phyloP scores from a whole-genome alignment of 768 basidiomycete species.

The Panus rudis region DNA sequence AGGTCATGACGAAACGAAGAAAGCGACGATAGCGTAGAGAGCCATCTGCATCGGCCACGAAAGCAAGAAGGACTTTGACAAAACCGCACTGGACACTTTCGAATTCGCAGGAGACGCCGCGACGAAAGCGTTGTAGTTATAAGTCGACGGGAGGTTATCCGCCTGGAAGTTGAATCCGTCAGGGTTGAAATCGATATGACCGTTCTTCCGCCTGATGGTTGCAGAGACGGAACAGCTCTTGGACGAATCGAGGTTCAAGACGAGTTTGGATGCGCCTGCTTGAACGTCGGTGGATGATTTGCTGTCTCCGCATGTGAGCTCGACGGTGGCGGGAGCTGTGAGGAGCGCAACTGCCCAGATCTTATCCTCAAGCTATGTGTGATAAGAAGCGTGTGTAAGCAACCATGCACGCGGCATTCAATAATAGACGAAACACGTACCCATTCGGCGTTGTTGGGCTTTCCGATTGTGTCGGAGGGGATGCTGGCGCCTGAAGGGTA shows the following conservation, averaged over 20 bases:
- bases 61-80: too few species aligned
- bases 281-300: slow-evolving; percentile 42
- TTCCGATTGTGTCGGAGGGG: slow-evolving; percentile 42
- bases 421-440: slow-evolving; percentile 28
- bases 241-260: slow-evolving; percentile 40
- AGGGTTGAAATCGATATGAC: slow-evolving; percentile 47
- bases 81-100: too few species aligned
- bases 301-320: slow-evolving; percentile 41
- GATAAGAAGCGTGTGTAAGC: slow-evolving; percentile 10
- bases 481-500: slow-evolving; percentile 49
- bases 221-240: slow-evolving; percentile 40
- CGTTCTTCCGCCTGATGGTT: slow-evolving; percentile 43
- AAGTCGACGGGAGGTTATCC: slow-evolving; percentile 35
- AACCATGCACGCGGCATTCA: slow-evolving; percentile 8
- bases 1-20: too few species aligned
- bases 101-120: slow-evolving; percentile 23
- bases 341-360: slow-evolving; percentile 68
- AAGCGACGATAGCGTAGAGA: too few species aligned
- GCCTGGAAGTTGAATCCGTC: slow-evolving; percentile 35
- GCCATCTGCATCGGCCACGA: too few species aligned
- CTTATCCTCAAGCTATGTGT: slow-evolving; percentile 47
- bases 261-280: slow-evolving; percentile 56
- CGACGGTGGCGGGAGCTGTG: slow-evolving; percentile 48
- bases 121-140: slow-evolving; percentile 75
- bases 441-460: slow-evolving; percentile 50